Evolutionary conservation across 1,139 yeast species (phyloP).

Genomic region (Candida labiduridarum): DNA sequence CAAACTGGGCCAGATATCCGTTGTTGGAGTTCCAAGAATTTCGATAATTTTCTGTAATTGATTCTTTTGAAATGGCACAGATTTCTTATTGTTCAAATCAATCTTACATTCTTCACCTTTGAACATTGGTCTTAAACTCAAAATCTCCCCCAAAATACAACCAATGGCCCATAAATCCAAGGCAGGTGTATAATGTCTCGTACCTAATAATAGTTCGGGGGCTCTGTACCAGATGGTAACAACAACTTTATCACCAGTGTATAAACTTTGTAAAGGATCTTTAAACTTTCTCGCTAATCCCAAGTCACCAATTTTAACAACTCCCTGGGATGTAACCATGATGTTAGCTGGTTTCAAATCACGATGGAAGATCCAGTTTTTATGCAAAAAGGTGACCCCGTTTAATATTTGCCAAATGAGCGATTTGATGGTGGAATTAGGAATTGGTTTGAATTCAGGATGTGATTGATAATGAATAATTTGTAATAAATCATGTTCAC

Average conservation of each 20-base stretch:
- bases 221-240: slow-evolving; percentile 99
- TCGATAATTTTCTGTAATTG: slow-evolving; percentile 90
- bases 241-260: slow-evolving; percentile 94
- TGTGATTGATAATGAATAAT: slow-evolving; percentile 93
- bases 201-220: slow-evolving; percentile 88
- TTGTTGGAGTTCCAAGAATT: slow-evolving; percentile 84
- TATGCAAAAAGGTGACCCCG: slow-evolving; percentile 90
- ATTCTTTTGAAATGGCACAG: slow-evolving; percentile 90
- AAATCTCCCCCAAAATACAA: slow-evolving; percentile 88
- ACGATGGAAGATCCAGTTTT: slow-evolving; percentile 94
- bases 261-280: slow-evolving; percentile 85
- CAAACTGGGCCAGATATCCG: slow-evolving; percentile 75
- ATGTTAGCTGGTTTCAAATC: slow-evolving; percentile 97
- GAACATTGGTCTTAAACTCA: slow-evolving; percentile 88
- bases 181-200: slow-evolving; percentile 93
- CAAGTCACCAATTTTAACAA: slow-evolving; percentile 92
- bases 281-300: slow-evolving; percentile 92
- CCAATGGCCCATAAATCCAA: slow-evolving; percentile 98
- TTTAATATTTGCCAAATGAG: slow-evolving; percentile 89
- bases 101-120: slow-evolving; percentile 98
- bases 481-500: slow-evolving; percentile 92
- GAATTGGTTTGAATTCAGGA: slow-evolving; percentile 79
- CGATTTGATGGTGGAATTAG: slow-evolving; percentile 76
- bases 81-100: slow-evolving; percentile 77
- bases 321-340: slow-evolving; percentile 89